A percentile compares a stretch with the other conserved stretches of the same genome.
These are phyloP conservation scores for Aspergillus carlsbadensis DNA, from an alignment of 495 filamentous ascomycete species.

Conservation along the genomic window DNA sequence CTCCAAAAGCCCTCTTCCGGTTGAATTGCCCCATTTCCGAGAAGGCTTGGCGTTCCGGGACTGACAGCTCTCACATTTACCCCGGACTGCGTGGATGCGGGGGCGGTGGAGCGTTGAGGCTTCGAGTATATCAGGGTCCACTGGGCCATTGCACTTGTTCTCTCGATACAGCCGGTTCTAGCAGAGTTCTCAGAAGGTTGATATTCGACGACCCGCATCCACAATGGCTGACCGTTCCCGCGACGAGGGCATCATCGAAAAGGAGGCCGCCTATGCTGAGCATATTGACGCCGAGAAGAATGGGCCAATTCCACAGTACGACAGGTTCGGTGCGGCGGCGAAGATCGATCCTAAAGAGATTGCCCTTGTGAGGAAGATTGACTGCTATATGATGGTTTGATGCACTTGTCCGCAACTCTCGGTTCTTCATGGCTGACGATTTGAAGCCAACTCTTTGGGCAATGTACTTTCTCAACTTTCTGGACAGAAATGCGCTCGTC, in stretches of 20 bases:
- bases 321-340: constrained; percentile 8
- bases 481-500: constrained; percentile 46
- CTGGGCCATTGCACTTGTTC: background rate
- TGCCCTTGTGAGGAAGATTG: constrained; percentile 44
- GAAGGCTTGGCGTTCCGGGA: too few species aligned
- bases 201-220: background rate
- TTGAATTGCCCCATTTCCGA: too few species aligned
- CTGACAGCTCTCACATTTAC: background rate
- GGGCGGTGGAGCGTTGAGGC: background rate
- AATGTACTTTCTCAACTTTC: constrained; percentile 52
- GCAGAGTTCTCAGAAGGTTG: too few species aligned
- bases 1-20: too few species aligned
- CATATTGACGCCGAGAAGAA: background rate
- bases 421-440: background rate
- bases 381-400: constrained; percentile 41
- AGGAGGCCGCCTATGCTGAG: constrained; percentile 4
- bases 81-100: background rate
- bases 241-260: background rate
- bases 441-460: constrained; percentile 37
- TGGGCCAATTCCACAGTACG: constrained; percentile 6
- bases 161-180: too few species aligned
- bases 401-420: background rate
- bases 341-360: constrained; percentile 17
- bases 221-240: background rate
- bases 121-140: background rate